Evolutionary conservation across 106 monocot genomes (phyloP), one percentile per base, ranked within the genome.

Genomic region (Xerophyta viscosa): DNA sequence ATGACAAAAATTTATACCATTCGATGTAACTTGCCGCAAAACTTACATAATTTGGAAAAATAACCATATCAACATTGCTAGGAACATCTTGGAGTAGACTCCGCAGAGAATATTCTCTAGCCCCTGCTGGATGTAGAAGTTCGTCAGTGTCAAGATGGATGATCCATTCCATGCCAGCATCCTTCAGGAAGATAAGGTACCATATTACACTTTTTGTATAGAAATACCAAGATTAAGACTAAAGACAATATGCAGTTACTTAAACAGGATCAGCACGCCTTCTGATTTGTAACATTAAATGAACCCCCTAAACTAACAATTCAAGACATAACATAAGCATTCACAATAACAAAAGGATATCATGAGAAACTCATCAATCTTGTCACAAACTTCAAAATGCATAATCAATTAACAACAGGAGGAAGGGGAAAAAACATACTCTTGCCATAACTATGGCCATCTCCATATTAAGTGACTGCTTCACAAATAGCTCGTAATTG

Each of bases 1-100:
- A 2, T 9, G 6, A 59, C 10, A 31, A 30, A 36, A 44, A 44
- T 44, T 14, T 14, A 44, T 17, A 44, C 4, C n/a, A 44, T 17
- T 17, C 5, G 33, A 11, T 27, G 21, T 30, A 17, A 15, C 26
- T 15, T 33, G 33, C 22, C 72, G n/a, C n/a, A n/a, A n/a, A n/a
- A n/a, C 94, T 78, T 63, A 96, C 96, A 85, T 96, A 96, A 60
- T 89, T 96, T 52, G 96, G 89, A 73, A 96, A 96, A 39, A 96
- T 74, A 84, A 89, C 96, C 71, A 89, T 82, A 42, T 96, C 96
- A 68, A 86, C 89, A 73, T 96, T 75, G 53, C 41, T 54, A 48
- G 96, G 85, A 27, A 89, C 76, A 65, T 89, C 85, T 28, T 52
- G 43, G 29, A 96, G 74, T 47, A 96, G 77, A 31, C 66, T 49